Evolutionary conservation across 2,329 filamentous ascomycete species (phyloP).

Genomic region (Amesomyces nigricolor): DNA sequence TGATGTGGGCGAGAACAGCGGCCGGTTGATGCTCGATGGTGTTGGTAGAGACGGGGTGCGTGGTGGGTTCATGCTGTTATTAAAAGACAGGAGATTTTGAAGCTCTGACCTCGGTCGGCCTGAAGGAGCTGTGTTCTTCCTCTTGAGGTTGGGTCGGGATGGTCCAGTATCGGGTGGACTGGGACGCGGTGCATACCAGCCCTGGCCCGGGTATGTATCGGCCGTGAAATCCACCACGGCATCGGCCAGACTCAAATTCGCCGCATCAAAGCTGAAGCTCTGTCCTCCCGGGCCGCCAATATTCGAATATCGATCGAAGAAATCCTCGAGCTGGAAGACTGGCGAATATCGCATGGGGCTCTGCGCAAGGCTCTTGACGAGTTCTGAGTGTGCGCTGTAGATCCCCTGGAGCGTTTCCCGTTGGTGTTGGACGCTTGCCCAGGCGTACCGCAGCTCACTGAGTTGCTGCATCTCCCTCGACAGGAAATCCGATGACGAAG

Average conservation of each 20-base stretch:
- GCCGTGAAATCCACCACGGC: conserved; percentile 55
- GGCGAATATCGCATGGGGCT: conserved; percentile 69
- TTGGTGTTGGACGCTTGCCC: conserved; percentile 76
- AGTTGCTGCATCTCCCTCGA: conserved; percentile 75
- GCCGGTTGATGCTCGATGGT: conserved; percentile 31
- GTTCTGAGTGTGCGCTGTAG: conserved; percentile 70
- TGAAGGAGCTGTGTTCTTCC: conserved; percentile 41
- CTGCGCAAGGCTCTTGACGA: conserved; percentile 66
- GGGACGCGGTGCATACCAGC: conserved; percentile 40
- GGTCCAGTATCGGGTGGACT: conserved; percentile 26
- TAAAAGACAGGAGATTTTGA: conserved; percentile 33
- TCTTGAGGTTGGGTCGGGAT: conserved; percentile 41
- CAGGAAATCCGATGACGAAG: conserved; percentile 61
- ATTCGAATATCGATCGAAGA: conserved; percentile 72
- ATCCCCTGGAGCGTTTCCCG: conserved; percentile 71
- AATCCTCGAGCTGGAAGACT: conserved; percentile 80
- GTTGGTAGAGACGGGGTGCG: conserved; percentile 29
- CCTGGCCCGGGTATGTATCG: conserved; percentile 49
- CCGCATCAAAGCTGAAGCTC: conserved; percentile 61
- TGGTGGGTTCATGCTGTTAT: conserved; percentile 30
- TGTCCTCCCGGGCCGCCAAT: conserved; percentile 54
- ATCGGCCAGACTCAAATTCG: conserved; percentile 67
- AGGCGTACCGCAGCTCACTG: conserved; percentile 66
- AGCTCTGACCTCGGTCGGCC: conserved; percentile 38
- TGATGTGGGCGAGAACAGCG: conserved; percentile 35